A percentile compares a stretch with the other conserved stretches of the same genome.
Conservation (phyloP, 441 rosid genomes). For the Capsella rubella region DNA sequence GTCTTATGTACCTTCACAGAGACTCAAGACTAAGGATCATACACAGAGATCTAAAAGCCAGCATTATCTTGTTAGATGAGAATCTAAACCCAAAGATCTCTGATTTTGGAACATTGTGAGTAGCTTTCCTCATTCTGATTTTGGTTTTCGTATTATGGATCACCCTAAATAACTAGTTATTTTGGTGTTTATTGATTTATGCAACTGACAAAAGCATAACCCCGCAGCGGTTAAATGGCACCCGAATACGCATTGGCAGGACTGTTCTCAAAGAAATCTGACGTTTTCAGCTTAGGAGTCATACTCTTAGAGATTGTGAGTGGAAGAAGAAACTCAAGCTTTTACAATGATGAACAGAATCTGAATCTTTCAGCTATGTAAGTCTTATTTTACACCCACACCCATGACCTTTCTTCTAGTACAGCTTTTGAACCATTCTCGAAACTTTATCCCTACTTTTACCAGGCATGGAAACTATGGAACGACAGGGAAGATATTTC, state of each 20-base stretch:
- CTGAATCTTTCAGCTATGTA: constrained; percentile 47
- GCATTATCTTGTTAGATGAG: constrained; percentile 67
- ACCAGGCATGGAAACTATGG: constrained; percentile 44
- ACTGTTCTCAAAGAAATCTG: constrained; percentile 61
- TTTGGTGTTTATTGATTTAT: neutral
- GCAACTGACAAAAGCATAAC: constrained; percentile 20
- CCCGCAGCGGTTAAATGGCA: constrained; percentile 60
- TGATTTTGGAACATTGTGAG: constrained; percentile 94
- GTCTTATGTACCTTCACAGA: constrained; percentile 86
- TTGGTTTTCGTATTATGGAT: no score
- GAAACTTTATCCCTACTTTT: no score
- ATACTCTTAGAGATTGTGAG: constrained; percentile 63
- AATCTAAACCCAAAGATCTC: constrained; percentile 85
- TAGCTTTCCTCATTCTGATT: neutral
- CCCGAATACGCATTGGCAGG: constrained; percentile 67
- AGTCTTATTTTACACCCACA: no score
- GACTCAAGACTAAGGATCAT: constrained; percentile 78
- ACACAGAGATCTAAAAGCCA: constrained; percentile 82
- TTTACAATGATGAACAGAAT: constrained; percentile 43
- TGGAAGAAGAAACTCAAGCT: constrained; percentile 57
- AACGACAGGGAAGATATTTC: constrained; percentile 41
- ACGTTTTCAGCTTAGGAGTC: constrained; percentile 67
- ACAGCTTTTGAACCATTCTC: neutral
- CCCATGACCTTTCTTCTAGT: neutral
- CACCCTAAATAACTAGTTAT: neutral